A percentile compares a stretch with the other conserved stretches of the same genome.
phyloP scores from a whole-genome alignment of 352 stramenopile species.

The Phytophthora hibernalis region DNA sequence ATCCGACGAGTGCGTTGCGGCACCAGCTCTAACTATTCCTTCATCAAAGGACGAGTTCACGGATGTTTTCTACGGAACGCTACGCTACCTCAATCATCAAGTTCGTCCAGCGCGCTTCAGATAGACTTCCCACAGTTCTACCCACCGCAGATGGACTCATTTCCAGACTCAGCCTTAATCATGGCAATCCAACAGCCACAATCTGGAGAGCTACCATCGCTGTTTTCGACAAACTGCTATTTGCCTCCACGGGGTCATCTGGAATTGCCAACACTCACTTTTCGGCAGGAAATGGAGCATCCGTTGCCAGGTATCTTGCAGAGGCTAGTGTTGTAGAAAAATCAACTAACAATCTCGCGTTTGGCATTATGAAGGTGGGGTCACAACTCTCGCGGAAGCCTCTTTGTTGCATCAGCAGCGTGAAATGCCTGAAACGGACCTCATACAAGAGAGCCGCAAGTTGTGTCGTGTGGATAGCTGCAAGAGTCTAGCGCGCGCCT shows the following conservation, averaged over 20 bases:
- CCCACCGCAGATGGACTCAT: conserved; percentile 11
- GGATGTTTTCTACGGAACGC: background rate
- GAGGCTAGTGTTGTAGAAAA: background rate
- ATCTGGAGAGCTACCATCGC: conserved; percentile 11
- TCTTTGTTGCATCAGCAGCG: conserved; percentile 20
- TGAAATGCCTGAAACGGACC: conserved; percentile 7
- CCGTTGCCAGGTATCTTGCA: background rate
- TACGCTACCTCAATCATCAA: conserved; percentile 11
- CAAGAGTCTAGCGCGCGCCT: conserved; percentile 79
- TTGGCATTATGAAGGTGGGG: background rate
- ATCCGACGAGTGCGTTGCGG: conserved; percentile 1
- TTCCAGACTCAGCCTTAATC: conserved; percentile 6
- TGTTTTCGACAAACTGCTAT: conserved; percentile 24
- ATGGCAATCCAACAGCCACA: conserved; percentile 14
- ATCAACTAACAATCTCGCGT: background rate
- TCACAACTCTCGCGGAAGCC: conserved; percentile 10
- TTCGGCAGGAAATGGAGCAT: background rate
- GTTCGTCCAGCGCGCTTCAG: conserved; percentile 24
- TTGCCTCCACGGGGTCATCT: conserved; percentile 5
- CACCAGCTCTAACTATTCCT: background rate
- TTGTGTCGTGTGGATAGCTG: conserved; percentile 77
- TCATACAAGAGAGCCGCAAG: conserved; percentile 74
- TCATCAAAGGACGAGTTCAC: conserved; percentile 15
- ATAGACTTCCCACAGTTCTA: conserved; percentile 36
- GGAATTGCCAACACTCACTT: background rate